A percentile compares a stretch with the other conserved stretches of the same genome.
Evolutionary conservation across 2,329 filamentous ascomycete species (phyloP).

Genomic region (Alternaria sp.): DNA sequence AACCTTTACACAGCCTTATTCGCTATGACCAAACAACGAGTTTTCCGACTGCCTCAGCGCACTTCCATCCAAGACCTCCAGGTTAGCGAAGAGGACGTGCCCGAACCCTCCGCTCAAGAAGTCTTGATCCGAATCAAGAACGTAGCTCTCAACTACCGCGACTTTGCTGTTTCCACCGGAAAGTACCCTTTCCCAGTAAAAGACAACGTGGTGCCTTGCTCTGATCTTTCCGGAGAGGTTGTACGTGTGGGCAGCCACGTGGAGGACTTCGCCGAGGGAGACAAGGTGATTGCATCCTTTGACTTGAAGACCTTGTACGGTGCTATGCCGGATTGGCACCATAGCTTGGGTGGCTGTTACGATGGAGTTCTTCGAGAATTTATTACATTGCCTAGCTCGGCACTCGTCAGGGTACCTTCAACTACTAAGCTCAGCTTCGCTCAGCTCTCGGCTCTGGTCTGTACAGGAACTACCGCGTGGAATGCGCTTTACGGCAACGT

Average conservation of each 20-base stretch:
- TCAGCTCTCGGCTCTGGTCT: slow-evolving; percentile 12
- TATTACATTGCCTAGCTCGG: slow-evolving; percentile 7
- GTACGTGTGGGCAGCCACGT: slow-evolving; percentile 12
- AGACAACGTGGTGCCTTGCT: slow-evolving; percentile 17
- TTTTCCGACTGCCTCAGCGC: slow-evolving; percentile 13
- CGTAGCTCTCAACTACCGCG: slow-evolving; percentile 24
- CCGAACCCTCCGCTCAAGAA: background rate
- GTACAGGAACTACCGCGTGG: slow-evolving; percentile 25
- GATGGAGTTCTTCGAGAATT: slow-evolving; percentile 22
- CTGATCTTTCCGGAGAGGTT: slow-evolving; percentile 18
- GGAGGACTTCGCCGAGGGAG: slow-evolving; percentile 13
- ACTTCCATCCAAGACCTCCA: background rate
- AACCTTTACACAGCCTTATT: background rate
- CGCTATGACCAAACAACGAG: slow-evolving; percentile 9
- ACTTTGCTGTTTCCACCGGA: slow-evolving; percentile 15
- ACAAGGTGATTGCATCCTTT: slow-evolving; percentile 18
- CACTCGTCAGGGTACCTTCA: slow-evolving; percentile 13
- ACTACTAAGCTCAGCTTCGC: slow-evolving; percentile 3
- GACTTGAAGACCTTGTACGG: slow-evolving; percentile 8
- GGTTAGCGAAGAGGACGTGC: slow-evolving; percentile 2
- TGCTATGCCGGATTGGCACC: background rate
- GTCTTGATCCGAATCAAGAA: slow-evolving; percentile 19
- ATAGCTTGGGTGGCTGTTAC: background rate
- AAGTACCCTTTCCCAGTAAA: slow-evolving; percentile 13
- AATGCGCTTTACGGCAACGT: slow-evolving; percentile 19